Base-by-base conservation (phyloP, 106 monocot genomes). In the Dendrobium chrysotoxum region DNA sequence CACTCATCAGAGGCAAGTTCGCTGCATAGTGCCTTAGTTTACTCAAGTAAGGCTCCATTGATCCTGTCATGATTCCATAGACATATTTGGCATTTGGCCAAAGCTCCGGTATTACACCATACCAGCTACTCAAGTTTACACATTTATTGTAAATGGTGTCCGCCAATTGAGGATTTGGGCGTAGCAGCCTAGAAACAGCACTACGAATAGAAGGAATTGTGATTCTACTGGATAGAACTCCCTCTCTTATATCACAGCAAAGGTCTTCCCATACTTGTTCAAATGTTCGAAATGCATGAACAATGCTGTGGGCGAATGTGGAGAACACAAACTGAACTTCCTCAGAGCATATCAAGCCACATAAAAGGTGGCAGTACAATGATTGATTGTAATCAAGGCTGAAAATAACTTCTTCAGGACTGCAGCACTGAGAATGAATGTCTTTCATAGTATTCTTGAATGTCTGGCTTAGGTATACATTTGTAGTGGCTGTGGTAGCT, bases 51-150 rank as follows among this genome's bases (percentile, higher is more conserved):
- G 93, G 88, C 82, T 91, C 95, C 95, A 95, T 95, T 0, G 95
- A 93, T 55, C 95, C 95, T 1, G 95, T 95, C 93, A 95, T 88
- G 18, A 95, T 93, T 16, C 93, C 93, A 77, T 82, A 88, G 0
- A 95, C 92, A 47, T 95, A 95, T 80, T 93, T 95, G 46, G 91
- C 91, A 85, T 95, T 93, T 11, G 95, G 95, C 87, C 88, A 95
- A 8, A 95, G 82, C 67, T 80, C 86, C 0, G 95, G 95, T 21
- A 93, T 89, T 72, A 93, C 82, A 30, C 93, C 89, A 64, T 91
- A 95, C 92, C 92, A 95, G 66, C 81, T 93, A 77, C 87, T 93
- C 21, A 93, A 87, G 18, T 85, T 75, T 1, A 72, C 38, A 75
- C 91, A 93, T 42, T 91, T 93, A 10, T 77, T 79, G 68, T 89